A percentile compares a stretch with the other conserved stretches of the same genome.
These are phyloP conservation scores for Neoboletus brunneissimus DNA, from an alignment of 768 basidiomycete species.

Conservation along the genomic window DNA sequence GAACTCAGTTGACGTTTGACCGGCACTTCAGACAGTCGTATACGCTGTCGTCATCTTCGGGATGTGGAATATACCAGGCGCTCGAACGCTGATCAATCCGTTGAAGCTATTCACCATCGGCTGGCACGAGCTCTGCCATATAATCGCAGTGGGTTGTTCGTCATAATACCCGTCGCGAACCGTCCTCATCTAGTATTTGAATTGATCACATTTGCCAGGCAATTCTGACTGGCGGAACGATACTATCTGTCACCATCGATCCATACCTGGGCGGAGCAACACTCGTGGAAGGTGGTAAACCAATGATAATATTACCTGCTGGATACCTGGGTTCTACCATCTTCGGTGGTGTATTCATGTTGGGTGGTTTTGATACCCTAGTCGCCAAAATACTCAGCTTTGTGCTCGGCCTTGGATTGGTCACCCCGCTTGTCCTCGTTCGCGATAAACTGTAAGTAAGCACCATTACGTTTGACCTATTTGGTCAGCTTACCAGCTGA, in stretches of 20 bases:
- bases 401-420: constrained; percentile 79
- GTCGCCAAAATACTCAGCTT: constrained; percentile 93
- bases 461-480: neutral
- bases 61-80: constrained; percentile 83
- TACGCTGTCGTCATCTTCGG: constrained; percentile 86
- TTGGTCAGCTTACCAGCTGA: constrained; percentile 15
- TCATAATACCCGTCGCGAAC: constrained; percentile 1
- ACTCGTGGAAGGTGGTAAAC: constrained; percentile 73
- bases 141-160: constrained; percentile 56
- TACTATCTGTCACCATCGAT: constrained; percentile 80
- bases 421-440: constrained; percentile 83
- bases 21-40: constrained; percentile 61
- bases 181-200: constrained; percentile 4
- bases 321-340: constrained; percentile 84
- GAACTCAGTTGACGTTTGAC: constrained; percentile 7
- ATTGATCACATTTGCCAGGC: constrained; percentile 44
- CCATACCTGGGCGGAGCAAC: constrained; percentile 65
- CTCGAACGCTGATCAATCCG: constrained; percentile 75
- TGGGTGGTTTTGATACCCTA: constrained; percentile 85
- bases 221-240: constrained; percentile 73
- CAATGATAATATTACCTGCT: constrained; percentile 67
- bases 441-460: constrained; percentile 81
- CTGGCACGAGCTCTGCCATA: constrained; percentile 86
- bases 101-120: constrained; percentile 87
- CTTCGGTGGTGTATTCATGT: constrained; percentile 77